phyloP scores from a whole-genome alignment of 352 stramenopile genomes.

The Pythium rhizo-oryzae region DNA sequence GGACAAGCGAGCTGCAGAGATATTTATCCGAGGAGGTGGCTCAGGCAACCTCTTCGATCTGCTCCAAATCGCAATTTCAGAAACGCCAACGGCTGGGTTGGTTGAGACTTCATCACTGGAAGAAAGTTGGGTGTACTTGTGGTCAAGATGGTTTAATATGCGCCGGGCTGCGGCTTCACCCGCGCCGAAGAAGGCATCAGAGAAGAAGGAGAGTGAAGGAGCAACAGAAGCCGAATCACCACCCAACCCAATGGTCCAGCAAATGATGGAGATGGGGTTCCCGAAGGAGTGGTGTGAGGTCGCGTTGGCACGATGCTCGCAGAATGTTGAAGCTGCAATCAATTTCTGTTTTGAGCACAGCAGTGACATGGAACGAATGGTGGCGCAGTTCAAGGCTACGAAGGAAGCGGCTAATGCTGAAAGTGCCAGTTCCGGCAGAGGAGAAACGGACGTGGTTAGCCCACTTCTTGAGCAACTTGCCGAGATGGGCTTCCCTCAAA shows the following conservation, averaged over 20 bases:
- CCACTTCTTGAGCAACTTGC: constrained; percentile 86
- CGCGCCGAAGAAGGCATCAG: constrained; percentile 33
- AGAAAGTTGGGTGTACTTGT: constrained; percentile 80
- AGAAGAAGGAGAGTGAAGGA: constrained; percentile 36
- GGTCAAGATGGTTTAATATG: constrained; percentile 74
- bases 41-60: constrained; percentile 62
- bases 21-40: constrained; percentile 65
- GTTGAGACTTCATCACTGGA: constrained; percentile 76
- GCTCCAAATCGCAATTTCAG: constrained; percentile 67
- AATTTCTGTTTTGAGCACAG: constrained; percentile 94
- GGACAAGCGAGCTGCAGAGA: constrained; percentile 61
- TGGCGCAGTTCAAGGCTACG: constrained; percentile 74
- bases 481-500: constrained; percentile 93
- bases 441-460: constrained; percentile 56
- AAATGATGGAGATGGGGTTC: constrained; percentile 96
- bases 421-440: constrained; percentile 19
- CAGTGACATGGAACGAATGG: constrained; percentile 89
- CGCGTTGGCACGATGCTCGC: constrained; percentile 79
- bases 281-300: constrained; percentile 93
- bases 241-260: constrained; percentile 78
- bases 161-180: constrained; percentile 49
- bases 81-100: constrained; percentile 68
- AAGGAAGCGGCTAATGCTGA: constrained; percentile 36
- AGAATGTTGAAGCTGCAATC: constrained; percentile 91
- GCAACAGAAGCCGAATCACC: constrained; percentile 34